A percentile compares a stretch with the other conserved stretches of the same genome.
Evolutionary conservation across 139 green algal species (phyloP).

Genomic region (Haematococcus sp.): DNA sequence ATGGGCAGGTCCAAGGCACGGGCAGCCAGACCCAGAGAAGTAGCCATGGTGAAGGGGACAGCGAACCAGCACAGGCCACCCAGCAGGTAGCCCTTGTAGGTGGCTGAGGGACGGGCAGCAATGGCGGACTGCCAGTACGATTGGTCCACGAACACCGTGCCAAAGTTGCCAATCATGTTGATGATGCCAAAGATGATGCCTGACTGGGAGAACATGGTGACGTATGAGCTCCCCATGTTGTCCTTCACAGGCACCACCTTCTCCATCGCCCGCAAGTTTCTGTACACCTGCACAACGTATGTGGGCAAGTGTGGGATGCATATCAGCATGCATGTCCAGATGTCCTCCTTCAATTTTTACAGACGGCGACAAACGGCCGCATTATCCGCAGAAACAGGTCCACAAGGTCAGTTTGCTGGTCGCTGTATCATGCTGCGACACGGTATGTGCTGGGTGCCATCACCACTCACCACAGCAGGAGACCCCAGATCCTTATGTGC

Average conservation of each 20-base stretch:
- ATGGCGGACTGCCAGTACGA: constrained; percentile 89
- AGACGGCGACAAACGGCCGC: no score
- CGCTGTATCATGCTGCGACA: no score
- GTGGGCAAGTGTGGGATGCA: no score
- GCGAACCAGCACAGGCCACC: constrained; percentile 90
- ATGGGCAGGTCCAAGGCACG: constrained; percentile 87
- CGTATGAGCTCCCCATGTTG: constrained; percentile 83
- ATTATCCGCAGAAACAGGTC: no score
- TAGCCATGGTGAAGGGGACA: constrained; percentile 93
- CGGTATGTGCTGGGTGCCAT: no score
- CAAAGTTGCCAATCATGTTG: constrained; percentile 93
- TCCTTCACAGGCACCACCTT: constrained; percentile 48
- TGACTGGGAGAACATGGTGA: constrained; percentile 87
- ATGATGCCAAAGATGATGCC: constrained; percentile 95
- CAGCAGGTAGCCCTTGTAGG: constrained; percentile 77
- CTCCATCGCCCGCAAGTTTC: no score
- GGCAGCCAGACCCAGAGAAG: constrained; percentile 81
- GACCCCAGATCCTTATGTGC: no score
- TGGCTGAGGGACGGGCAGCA: constrained; percentile 77
- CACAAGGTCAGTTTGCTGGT: no score
- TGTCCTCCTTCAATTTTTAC: no score
- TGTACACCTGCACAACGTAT: no score
- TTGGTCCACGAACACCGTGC: constrained; percentile 91
- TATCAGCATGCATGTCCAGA: no score
- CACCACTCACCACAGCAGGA: no score